Evolutionary conservation across 495 filamentous ascomycete genomes (phyloP), one percentile per base, ranked within the genome.

Genomic region (Mytilinidion resinicola): DNA sequence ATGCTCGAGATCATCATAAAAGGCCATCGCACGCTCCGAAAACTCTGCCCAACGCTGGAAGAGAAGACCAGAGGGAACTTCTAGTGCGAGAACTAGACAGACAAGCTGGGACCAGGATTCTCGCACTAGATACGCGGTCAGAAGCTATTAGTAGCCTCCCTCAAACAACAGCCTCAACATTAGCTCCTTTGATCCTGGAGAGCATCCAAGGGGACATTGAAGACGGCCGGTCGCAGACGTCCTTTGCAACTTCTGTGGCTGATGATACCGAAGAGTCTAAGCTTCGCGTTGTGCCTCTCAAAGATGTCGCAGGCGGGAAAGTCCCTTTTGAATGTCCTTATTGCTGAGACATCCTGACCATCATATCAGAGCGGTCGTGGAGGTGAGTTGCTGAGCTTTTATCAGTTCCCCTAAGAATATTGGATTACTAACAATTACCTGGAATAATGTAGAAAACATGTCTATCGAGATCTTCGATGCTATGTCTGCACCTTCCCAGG

Each of bases 141-240:
- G 30, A 43, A 14, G 8, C 37, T 10, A 39, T 47, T 2, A 54
- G 55, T 48, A 56, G 41, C 17, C 14, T 61, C 9, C 53, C 51
- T 14, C 61, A 53, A 19, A 69, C 63, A 11, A 30, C 53, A 39
- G 64, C 61, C 0, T 64, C 60, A 15, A 66, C 63, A 19, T 41
- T 66, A 30, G 20, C 57, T 20, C 30, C 50, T 10, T 38, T 33
- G 33, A 14, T n/a, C 14, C 17, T 52, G 36, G 49, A 38, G 30
- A 11, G 3, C 15, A 9, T 6, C 1, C 10, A 20, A 55, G 52
- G 43, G 14, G 25, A 61, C 21, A 15, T 44, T 34, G 17, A 50
- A 12, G 57, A 60, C 42, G 35, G 38, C 33, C n/a, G 9, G 34
- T 60, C 57, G 10, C 39, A 48, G 20, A 49, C 57, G 1, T 60